Evolutionary conservation across 2,329 filamentous ascomycete species (phyloP).

Genomic region (Fusarium sacchari): DNA sequence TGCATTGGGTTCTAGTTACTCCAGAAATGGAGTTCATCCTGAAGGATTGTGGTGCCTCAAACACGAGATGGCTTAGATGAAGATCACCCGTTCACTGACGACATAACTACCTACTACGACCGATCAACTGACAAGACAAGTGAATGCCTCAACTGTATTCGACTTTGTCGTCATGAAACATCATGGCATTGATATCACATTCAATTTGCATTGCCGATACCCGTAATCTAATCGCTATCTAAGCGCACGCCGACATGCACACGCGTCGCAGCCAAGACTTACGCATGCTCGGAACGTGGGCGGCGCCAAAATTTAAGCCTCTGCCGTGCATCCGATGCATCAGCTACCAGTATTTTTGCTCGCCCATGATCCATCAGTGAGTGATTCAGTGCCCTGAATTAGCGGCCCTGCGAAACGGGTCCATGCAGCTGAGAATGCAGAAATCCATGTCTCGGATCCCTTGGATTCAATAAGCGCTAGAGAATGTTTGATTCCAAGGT

Average conservation of each 20-base stretch:
- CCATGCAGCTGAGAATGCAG: background rate
- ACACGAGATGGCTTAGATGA: background rate
- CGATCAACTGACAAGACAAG: background rate
- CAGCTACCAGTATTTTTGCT: background rate
- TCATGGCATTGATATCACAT: background rate
- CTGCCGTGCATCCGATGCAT: background rate
- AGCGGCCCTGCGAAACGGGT: background rate
- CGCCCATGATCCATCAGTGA: too few species aligned
- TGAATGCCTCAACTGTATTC: background rate
- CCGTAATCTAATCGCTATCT: background rate
- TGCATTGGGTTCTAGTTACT: background rate
- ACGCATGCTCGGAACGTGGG: background rate
- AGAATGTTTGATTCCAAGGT: background rate
- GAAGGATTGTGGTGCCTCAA: background rate
- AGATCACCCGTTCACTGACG: background rate
- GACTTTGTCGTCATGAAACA: fast-evolving
- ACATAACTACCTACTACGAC: background rate
- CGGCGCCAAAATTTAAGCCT: background rate
- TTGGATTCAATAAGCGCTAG: background rate
- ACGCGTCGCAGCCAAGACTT: background rate
- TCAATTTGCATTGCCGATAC: background rate
- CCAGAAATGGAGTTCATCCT: background rate
- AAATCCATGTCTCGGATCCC: background rate
- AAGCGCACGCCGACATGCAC: background rate
- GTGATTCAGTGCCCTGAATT: background rate